Base-by-base conservation (phyloP, 768 basidiomycete species). In the Hygrocybe punicea region DNA sequence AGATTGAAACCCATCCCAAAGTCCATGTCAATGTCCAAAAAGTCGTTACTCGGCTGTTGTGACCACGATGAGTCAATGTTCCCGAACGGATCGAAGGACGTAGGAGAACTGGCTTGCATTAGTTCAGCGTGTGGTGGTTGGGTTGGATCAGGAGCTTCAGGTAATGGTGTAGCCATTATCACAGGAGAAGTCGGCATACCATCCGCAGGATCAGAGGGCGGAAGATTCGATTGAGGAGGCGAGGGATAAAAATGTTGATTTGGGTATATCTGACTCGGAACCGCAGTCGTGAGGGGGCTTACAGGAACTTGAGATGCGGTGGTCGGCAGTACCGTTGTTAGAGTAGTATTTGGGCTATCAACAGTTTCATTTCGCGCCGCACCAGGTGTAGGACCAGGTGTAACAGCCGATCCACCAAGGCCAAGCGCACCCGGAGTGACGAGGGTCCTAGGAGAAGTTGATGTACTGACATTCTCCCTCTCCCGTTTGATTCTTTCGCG, bases 401-500 rank as follows among this genome's bases (percentile, higher is more conserved):
- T 34, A 16, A 17, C 21, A 10, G 42, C 37, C 13, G 23, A 14
- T 6, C 17, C 34, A 53, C 36, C 52, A 33, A 10, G 39, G 25
- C 11, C 9, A n/a, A 14, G 50, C 2, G 34, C 33, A 17, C 50
- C 10, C 17, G 50, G 17, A 17, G 25, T 36, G 19, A n/a, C 16
- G 17, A 36, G 4, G 17, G 23, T 35, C 33, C 36, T 51, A 13
- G 53, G 53, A 44, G 53, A 55, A 11, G 17, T 19, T n/a, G 53
- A 55, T 19, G 21, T 19, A 45, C 29, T 45, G 16, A 37, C 56
- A 33, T 19, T 76, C 63, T 89, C 86, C 17, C 86, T 74, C 67
- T 87, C 88, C 47, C 80, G 75, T 62, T 84, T 83, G 47, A 90
- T 77, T 24, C 88, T 77, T 61, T 91, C 89, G 6, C 89, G 77